Base-by-base conservation (phyloP, 805 yeast genomes). In the Pichia manshurica region DNA sequence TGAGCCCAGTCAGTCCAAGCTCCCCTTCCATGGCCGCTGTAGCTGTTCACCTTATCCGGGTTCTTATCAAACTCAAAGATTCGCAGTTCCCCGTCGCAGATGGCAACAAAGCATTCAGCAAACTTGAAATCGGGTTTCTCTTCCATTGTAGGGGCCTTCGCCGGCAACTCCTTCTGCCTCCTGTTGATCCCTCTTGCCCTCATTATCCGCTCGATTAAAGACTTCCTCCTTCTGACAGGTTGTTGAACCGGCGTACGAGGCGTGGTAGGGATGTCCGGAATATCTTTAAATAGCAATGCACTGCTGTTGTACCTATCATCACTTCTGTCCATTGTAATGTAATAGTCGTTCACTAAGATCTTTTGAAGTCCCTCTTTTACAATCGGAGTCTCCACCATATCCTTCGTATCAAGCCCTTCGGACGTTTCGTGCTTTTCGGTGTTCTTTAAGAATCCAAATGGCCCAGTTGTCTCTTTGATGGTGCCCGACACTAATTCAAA, bases 351-450 rank as follows among this genome's bases (percentile, higher is more conserved):
- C 28, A 28, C 31, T 4, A 59, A 31, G 5, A 56, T 59, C 23
- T 75, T 70, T 54, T 81, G 68, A 33, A 84, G 57, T 1, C 93
- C 91, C 64, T 84, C 91, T 59, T 84, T 82, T 48, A 81, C 72
- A 79, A 87, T 84, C 1, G 93, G 91, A 0, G 90, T 80, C 1
- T 91, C 91, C 8, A n/a, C 17, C 8, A n/a, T 15, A 33, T 17
- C 12, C 6, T 7, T 33, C 6, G 36, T 33, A n/a, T 33, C 36
- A n/a, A 15, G 20, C 16, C 36, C 36, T 13, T 8, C 36, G 9
- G 36, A 33, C 16, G 16, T n/a, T n/a, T 33, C 36, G 20, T 33
- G 36, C 31, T 29, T 25, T 19, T 39, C 34, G 13, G 21, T 39
- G 5, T 39, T 20, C 22, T 39, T 39, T 15, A 39, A 39, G 4